Evolutionary conservation across 1,284 basidiomycete species (phyloP), one percentile per base, ranked within the genome.

Genomic region (Boletellus deceptivus): DNA sequence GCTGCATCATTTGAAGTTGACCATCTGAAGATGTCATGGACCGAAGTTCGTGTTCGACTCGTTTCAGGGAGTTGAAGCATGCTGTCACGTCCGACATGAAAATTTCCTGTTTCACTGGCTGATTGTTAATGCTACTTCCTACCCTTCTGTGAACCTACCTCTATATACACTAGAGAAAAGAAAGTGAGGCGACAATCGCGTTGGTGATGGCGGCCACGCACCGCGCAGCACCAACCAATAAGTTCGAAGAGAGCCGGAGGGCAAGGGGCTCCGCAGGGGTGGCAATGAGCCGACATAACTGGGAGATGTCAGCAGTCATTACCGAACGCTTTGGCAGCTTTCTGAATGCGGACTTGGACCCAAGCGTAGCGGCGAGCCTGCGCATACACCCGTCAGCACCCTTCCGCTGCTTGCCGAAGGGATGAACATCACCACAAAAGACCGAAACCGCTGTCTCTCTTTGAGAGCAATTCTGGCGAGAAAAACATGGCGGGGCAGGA

Each of bases 341-440:
- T 61, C 81, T 89, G 72, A 90, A 88, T n/a, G 83, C 80, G 14
- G 88, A 89, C 69, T 86, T 87, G 6, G 90, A 84, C 27, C 91
- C 92, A 17, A 94, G 75, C 1, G 91, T 94, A 4, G 91, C 91
- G 31, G 91, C 90, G 42, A 94, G 82, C 91, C 91, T 94, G 36
- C 39, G 53, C 52, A 54, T 46, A 49, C 34, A 55, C 17, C 9
- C 4, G 36, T 67, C 37, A 63, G 54, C 46, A 29, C 9, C 29
- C 29, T 22, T 14, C 43, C 2, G 17, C 36, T 8, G 36, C 17
- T 6, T 10, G 17, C n/a, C 25, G 5, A 44, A 40, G 38, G 20
- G 24, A 42, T 17, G 10, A 18, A 35, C 5, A 49, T 50, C 64
- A 89, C 89, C 89, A 91, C 20, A 91, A 72, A 18, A 91, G 77